Evolutionary conservation across 768 basidiomycete genomes (phyloP), one percentile per base, ranked within the genome.

Genomic region (Pleurotus djamor): DNA sequence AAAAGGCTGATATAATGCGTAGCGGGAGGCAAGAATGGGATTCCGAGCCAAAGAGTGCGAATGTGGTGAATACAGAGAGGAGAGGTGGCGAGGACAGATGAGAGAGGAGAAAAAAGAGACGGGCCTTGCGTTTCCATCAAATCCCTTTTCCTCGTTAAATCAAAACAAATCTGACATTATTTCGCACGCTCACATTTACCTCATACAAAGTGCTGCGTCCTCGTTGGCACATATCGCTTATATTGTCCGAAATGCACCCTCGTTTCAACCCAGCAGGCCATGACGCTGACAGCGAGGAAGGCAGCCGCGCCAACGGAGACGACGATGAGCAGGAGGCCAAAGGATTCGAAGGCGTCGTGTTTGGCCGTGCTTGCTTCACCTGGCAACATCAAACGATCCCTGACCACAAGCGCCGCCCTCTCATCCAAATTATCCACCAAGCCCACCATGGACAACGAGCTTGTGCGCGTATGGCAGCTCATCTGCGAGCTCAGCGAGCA

Each of bases 401-500:
- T 33, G 34, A 28, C 49, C 21, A 32, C 49, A 16, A 17, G 8
- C 10, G 32, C 49, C 8, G 28, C 54, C 7, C 16, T n/a, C 9
- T n/a, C 7, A 8, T 12, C 45, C 13, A 9, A 13, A 14, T 52
- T 21, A 9, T 8, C 38, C 17, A 13, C 41, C 32, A 36, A 34
- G 12, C 21, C 55, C 61, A 61, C 63, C 69, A 84, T 89, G 83
- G 89, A 91, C 64, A 78, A 70, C 63, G 92, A 93, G 54, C 81
- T 92, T 52, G 68, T 89, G 47, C 81, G 89, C 21, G 83, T 91
- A 51, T 93, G 89, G 88, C 83, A 87, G 60, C 81, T 95, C 63
- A 80, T 95, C 2, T 81, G 85, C 60, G 94, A 95, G 67, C 84
- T 95, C 67, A 85, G 86, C 67, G 88, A 92, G 36, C 92, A 94